Base-by-base conservation (phyloP, 345 rosid species). In the Salix brachista region DNA sequence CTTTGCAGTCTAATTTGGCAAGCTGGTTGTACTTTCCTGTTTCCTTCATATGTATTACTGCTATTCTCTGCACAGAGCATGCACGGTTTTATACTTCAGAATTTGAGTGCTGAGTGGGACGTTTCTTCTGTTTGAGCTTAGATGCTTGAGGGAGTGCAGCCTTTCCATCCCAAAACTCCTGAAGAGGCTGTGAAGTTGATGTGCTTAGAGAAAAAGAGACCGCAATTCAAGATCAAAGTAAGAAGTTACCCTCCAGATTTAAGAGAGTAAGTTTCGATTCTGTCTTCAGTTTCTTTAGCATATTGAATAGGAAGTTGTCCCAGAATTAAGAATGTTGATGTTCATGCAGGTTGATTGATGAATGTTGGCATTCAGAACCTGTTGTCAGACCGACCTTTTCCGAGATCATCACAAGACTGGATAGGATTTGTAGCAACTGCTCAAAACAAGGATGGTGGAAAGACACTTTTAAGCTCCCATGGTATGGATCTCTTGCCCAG, bases 361-460 rank as follows among this genome's bases (percentile, higher is more conserved):
- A 93, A 84, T 96, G 98, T 65, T 96, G 97, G 98, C 87, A 89
- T 77, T 84, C 87, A 41, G 91, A 90, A 56, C 80, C 89, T 44
- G 46, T 77, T 37, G 67, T 79, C 17, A 87, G 99, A 78, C 99
- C 99, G 44, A 85, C 83, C 12, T 96, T 93, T 77, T 85, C 92
- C 4, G 94, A 96, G 83, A 91, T 93, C 79, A 91, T 96, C 23
- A 89, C 90, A 37, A 91, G 97, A 42, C 83, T 96, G 83, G 90
- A 91, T 78, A 92, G 66, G 78, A 87, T 96, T 76, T 88, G 87
- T 68, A 80, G 83, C 69, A 87, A 85, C 70, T 86, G 98, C 82
- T 90, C 98, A 65, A 93, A 87, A 80, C 98, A 90, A 6, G 96
- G 94, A 65, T 86, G 94, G 99, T 96, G 96, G 99, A 96, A 92